Percentiles rank a stretch among this genome's conserved stretches.
These are phyloP conservation scores for Glutinoglossum americanum DNA, from an alignment of 495 filamentous ascomycete species.

Conservation along the genomic window DNA sequence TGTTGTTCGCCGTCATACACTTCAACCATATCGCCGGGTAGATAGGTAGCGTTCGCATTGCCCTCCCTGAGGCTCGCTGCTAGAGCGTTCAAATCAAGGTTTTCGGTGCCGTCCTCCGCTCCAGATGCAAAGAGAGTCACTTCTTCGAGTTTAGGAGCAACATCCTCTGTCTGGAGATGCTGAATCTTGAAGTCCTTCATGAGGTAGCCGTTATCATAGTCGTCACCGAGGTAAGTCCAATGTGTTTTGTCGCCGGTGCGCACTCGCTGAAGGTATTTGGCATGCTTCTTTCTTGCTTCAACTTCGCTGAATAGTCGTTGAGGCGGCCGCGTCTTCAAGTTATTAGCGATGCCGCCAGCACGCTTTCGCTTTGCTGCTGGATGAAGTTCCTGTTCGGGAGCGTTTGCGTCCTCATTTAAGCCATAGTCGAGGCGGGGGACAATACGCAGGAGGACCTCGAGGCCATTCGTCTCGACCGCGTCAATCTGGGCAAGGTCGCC, in stretches of 20 bases:
- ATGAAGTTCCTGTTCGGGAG: conserved; percentile 23
- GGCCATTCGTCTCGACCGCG: conserved; percentile 78
- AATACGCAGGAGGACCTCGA: conserved; percentile 65
- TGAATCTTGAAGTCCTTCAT: conserved; percentile 88
- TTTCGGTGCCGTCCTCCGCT: conserved; percentile 76
- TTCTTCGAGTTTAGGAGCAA: conserved; percentile 85
- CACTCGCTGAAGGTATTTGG: conserved; percentile 40
- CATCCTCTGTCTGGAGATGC: conserved; percentile 58
- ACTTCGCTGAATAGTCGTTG: conserved; percentile 82
- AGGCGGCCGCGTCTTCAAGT: conserved; percentile 41
- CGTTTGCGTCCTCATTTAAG: conserved; percentile 50
- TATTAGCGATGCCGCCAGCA: conserved; percentile 11
- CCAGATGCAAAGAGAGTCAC: conserved; percentile 81
- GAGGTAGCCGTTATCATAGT: conserved; percentile 80
- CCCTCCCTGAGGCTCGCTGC: conserved; percentile 67
- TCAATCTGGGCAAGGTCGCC: conserved; percentile 86
- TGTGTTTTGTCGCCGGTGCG: conserved; percentile 37
- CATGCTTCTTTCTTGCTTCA: conserved; percentile 77
- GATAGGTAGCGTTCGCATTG: conserved; percentile 55
- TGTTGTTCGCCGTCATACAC: conserved; percentile 93
- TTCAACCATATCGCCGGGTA: conserved; percentile 83
- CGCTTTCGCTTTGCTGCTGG: conserved; percentile 56
- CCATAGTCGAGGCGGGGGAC: conserved; percentile 90
- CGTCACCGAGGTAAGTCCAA: conserved; percentile 68
- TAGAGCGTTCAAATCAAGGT: conserved; percentile 75